Evolutionary conservation across 495 filamentous ascomycete genomes (phyloP), one percentile per base, ranked within the genome.

Genomic region (Chaetomidium leptoderma): DNA sequence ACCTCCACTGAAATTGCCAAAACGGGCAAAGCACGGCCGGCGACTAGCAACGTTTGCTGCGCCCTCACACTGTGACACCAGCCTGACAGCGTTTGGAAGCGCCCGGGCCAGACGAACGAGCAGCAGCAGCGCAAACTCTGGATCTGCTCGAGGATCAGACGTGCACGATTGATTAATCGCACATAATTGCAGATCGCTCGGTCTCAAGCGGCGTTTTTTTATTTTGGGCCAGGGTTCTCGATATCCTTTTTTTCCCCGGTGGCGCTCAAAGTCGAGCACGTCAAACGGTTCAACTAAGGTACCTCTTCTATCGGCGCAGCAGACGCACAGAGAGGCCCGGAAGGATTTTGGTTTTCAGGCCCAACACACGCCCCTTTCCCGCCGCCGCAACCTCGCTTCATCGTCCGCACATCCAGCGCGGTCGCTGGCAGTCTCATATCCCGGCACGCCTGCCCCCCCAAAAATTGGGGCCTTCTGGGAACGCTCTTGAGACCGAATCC

Each of bases 1-100:
- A 44, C 56, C 51, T 50, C 36, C 24, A 42, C 26, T 16, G 51
- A 21, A 62, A 36, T 57, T 61, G 62, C 66, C 64, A 45, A 63
- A 67, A 67, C 50, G 49, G 66, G 66, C 33, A 63, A 69, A 37
- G 53, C 33, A 45, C 59, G 36, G 29, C 29, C 33, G 19, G 16
- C 26, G 29, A 9, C 30, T 11, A 33, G 26, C 44, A 44, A 29
- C 35, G 8, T 17, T 26, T 19, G 37, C 43, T 55, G 46, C 46
- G 36, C 60, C 39, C 16, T 44, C 53, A 45, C 53, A 56, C 42
- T 47, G 53, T 46, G 43, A 36, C 43, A 30, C 42, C 53, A 56
- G 43, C 21, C 27, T 40, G 33, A 52, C 47, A 30, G 30, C 47
- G 35, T 44, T 24, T 30, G 51, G 36, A 57, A 62, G 59, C 54